Evolutionary conservation across 2,329 filamentous ascomycete species (phyloP), one percentile per base, ranked within the genome.

Genomic region (Neopestalotiopsis clavispora): DNA sequence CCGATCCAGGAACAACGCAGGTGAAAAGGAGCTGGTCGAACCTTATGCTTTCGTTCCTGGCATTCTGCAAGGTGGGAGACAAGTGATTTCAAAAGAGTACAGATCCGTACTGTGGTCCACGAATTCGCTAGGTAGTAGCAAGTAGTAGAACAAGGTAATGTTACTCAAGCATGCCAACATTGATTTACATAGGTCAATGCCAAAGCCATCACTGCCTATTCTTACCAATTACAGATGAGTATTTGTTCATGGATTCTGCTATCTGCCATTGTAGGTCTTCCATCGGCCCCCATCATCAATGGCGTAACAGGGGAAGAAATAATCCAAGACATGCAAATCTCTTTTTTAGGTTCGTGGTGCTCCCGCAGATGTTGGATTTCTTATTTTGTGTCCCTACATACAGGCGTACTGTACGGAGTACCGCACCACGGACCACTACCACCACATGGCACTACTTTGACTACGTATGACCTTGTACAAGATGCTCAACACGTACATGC

Each of bases 1-100:
- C 59, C 30, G 14, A 40, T 62, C 59, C 59, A 62, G 59, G 59
- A 20, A 62, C 59, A 40, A 30, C 30, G 57, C 57, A 30, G 30
- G 45, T n/a, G 45, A 52, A 52, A 10, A n/a, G 14, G 45, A 52
- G 7, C 20, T n/a, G 20, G 45, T n/a, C n/a, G 45, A 52, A 52
- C 45, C 45, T 52, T 52, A 28, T 28, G 45, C n/a, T 52, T 52
- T 38, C 34, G 45, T 9, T 38, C 17, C 17, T 52, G 45, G 45
- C 45, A 52, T 20, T 52, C 17, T 17, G 45, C 17, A 23, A 52
- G 45, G 7, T 52, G 45, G 20, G n/a, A 52, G 45, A 52, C n/a
- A 38, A 38, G 1, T 38, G 34, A 38, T 38, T 38, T 38, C 34
- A 38, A 10, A 38, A 28, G 23, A 28, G 23, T 28, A 28, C 23